phyloP scores from a whole-genome alignment of 306 rosid genomes.

The Cucumis hystrix region DNA sequence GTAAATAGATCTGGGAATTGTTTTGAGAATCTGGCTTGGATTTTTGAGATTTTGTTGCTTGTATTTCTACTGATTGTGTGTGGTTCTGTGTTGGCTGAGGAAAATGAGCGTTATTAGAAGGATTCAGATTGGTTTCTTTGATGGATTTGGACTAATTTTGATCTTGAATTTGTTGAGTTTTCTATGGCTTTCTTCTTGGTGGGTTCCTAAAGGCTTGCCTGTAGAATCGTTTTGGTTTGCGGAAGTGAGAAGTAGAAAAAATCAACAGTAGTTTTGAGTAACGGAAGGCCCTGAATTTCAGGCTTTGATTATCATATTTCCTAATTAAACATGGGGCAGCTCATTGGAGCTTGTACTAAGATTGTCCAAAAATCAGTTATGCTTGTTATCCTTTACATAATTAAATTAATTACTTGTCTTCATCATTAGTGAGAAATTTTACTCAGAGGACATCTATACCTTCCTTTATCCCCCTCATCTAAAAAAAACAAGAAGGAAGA shows the following conservation, averaged over 20 bases:
- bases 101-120: slow-evolving; percentile 10
- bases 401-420: neutral
- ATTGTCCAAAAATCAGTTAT: neutral
- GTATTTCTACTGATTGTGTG: neutral
- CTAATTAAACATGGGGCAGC: neutral
- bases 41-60: neutral
- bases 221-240: neutral
- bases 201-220: neutral
- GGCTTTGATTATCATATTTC: neutral
- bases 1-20: slow-evolving; percentile 33
- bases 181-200: neutral
- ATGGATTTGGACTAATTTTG: neutral
- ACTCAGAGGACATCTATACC: neutral
- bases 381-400: neutral
- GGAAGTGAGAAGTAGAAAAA: neutral
- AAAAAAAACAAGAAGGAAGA: neutral
- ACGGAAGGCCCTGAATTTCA: neutral
- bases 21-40: neutral
- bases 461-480: too few species aligned
- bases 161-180: neutral
- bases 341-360: neutral
- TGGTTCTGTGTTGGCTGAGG: slow-evolving; percentile 11
- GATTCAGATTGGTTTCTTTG: neutral
- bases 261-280: neutral
- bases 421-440: neutral